Evolutionary conservation across 2,329 filamentous ascomycete species (phyloP).

Genomic region (Cladosporium colombiae): DNA sequence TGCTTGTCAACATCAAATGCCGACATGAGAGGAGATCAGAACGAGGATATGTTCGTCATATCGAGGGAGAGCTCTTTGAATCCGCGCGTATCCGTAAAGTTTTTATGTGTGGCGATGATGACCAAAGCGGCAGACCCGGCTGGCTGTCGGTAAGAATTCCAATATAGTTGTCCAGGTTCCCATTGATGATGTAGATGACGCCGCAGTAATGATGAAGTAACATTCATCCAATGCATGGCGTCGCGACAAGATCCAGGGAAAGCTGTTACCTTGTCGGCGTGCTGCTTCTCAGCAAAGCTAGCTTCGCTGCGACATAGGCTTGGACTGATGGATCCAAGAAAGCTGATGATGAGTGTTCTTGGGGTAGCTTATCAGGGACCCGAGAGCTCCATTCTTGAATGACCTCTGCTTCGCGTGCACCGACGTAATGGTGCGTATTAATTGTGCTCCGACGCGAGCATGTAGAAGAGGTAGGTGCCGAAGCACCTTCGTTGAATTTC

Average conservation of each 20-base stretch:
- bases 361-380: conserved; percentile 26
- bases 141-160: background rate
- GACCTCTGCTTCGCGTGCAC: conserved; percentile 27
- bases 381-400: conserved; percentile 34
- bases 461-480: conserved; percentile 8
- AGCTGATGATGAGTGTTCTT: conserved; percentile 14
- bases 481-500: background rate
- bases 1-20: background rate
- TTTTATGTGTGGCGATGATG: conserved; percentile 6
- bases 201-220: background rate
- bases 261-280: conserved; percentile 20
- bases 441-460: background rate
- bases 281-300: conserved; percentile 37
- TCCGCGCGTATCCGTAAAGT: background rate
- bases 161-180: background rate
- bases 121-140: conserved; percentile 7
- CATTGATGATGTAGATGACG: background rate
- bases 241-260: no score
- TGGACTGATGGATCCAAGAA: conserved; percentile 33
- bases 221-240: background rate
- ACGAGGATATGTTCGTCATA: background rate
- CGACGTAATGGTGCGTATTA: conserved; percentile 26
- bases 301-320: conserved; percentile 39
- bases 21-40: background rate
- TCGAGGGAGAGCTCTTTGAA: background rate